Evolutionary conservation across 148 eudicot genomes (phyloP).

Genomic region (Silene latifolia): DNA sequence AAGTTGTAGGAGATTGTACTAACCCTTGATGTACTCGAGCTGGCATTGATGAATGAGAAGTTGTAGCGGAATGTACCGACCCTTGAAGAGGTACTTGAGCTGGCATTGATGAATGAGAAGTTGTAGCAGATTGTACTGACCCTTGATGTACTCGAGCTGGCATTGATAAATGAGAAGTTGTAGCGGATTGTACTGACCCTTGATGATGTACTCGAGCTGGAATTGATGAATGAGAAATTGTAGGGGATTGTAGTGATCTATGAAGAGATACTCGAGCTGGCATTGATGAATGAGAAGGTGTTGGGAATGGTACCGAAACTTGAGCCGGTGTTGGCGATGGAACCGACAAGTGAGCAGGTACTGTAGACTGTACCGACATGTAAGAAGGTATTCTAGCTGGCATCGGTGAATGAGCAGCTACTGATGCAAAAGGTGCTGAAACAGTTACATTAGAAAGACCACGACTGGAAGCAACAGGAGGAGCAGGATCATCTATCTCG

Average conservation of each 20-base stretch:
- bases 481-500: conserved; percentile 27
- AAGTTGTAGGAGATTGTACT: neutral
- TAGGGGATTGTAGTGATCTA: neutral
- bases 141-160: neutral
- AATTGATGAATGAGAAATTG: neutral
- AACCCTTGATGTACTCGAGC: neutral
- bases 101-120: neutral
- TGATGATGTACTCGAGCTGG: neutral
- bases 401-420: neutral
- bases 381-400: neutral
- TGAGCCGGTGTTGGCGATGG: neutral
- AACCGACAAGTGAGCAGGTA: neutral
- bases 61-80: neutral
- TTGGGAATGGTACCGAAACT: neutral
- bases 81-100: neutral
- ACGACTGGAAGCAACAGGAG: neutral
- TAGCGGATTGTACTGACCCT: neutral
- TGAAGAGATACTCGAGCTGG: neutral
- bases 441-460: conserved; percentile 1
- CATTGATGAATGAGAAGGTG: neutral
- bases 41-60: neutral
- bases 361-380: neutral
- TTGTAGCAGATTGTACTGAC: neutral
- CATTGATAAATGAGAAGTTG: neutral
- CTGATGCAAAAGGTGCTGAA: neutral